Percentiles rank a stretch among this genome's conserved stretches.
These are phyloP conservation scores for Bolboschoenus planiculmis DNA, from an alignment of 176 grass and related monocot species.

Conservation along the genomic window DNA sequence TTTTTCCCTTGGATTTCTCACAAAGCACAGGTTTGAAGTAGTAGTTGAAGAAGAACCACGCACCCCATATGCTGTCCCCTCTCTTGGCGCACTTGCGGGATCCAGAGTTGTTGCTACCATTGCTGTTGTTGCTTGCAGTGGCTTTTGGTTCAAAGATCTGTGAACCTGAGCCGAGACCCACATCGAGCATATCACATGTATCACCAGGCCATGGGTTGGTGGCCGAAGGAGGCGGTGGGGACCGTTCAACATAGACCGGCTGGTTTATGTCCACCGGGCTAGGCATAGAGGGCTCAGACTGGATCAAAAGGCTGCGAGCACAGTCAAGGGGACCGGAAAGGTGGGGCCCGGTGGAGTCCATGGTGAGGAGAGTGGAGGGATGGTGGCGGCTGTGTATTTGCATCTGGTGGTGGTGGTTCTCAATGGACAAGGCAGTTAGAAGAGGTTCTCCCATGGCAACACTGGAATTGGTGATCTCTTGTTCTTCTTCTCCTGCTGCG, in stretches of 20 bases:
- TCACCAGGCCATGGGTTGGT: constrained; percentile 29
- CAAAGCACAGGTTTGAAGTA: constrained; percentile 77
- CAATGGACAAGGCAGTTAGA: constrained; percentile 91
- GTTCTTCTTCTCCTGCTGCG: constrained; percentile 20
- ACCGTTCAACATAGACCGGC: constrained; percentile 62
- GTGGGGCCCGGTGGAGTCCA: constrained; percentile 77
- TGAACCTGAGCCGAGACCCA: constrained; percentile 46
- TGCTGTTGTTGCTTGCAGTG: constrained; percentile 18
- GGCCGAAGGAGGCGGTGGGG: constrained; percentile 41
- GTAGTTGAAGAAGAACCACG: constrained; percentile 99
- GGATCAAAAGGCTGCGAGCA: constrained; percentile 48
- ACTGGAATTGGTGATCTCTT: constrained; percentile 5
- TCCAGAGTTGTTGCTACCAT: constrained; percentile 28
- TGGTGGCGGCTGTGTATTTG: constrained; percentile 41
- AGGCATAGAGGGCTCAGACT: constrained; percentile 35
- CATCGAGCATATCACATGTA: constrained; percentile 66
- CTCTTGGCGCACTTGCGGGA: constrained; percentile 81
- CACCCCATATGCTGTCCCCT: constrained; percentile 86
- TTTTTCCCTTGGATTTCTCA: constrained; percentile 66
- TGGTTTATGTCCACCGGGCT: constrained; percentile 92
- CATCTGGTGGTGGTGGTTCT: constrained; percentile 67
- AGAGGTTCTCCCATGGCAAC: constrained; percentile 80
- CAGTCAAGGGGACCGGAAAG: constrained; percentile 55
- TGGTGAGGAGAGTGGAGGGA: constrained; percentile 89
- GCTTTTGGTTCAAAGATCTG: constrained; percentile 64